phyloP scores from a whole-genome alignment of 1,284 basidiomycete genomes.

The Fomitopsis betulina region DNA sequence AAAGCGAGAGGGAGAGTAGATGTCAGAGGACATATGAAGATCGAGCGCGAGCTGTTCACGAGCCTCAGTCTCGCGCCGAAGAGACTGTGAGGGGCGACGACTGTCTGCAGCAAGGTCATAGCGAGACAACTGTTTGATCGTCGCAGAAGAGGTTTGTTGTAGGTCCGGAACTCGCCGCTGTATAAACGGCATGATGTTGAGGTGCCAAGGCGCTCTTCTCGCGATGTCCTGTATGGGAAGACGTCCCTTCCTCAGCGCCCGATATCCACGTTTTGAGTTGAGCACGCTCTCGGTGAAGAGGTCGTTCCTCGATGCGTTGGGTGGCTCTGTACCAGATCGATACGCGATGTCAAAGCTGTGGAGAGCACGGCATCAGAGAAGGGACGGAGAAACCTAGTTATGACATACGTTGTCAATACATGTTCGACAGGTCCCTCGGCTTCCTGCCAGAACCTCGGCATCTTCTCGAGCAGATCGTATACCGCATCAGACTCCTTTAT shows the following conservation, averaged over 20 bases:
- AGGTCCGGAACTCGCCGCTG: constrained; percentile 36
- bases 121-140: constrained; percentile 33
- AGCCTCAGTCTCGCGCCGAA: constrained; percentile 46
- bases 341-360: constrained; percentile 59
- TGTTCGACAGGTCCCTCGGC: constrained; percentile 42
- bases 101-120: constrained; percentile 39
- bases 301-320: constrained; percentile 40
- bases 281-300: constrained; percentile 50
- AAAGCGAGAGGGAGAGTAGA: constrained; percentile 47
- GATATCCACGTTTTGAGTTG: constrained; percentile 46
- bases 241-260: constrained; percentile 43
- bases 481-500: constrained; percentile 33
- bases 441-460: constrained; percentile 53
- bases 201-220: constrained; percentile 47
- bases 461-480: constrained; percentile 44
- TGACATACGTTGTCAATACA: constrained; percentile 51
- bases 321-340: constrained; percentile 44
- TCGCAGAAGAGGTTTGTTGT: constrained; percentile 27
- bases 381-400: background rate
- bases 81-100: constrained; percentile 33
- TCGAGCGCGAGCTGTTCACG: constrained; percentile 61
- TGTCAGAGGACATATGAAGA: constrained; percentile 50
- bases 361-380: constrained; percentile 3
- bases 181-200: constrained; percentile 42
- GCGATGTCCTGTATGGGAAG: constrained; percentile 38